These are phyloP conservation scores for Mycena sanguinolenta DNA, from an alignment of 768 basidiomycete genomes.

Conservation along the genomic window DNA sequence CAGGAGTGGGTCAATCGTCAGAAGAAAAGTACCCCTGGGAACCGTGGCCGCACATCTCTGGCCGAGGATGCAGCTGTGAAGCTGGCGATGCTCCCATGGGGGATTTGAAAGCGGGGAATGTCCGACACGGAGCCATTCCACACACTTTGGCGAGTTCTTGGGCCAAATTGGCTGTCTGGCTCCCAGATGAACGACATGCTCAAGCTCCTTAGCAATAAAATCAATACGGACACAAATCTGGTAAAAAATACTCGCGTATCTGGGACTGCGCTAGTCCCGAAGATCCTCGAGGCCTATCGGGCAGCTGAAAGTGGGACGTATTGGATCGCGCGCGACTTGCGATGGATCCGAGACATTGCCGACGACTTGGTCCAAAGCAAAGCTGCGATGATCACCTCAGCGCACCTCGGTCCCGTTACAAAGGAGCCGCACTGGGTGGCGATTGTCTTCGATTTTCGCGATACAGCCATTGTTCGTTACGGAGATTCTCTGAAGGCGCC, in stretches of 20 bases:
- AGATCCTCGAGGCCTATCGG: conserved; percentile 13
- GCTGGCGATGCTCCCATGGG: conserved; percentile 4
- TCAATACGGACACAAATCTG: conserved; percentile 7
- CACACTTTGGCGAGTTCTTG: not conserved
- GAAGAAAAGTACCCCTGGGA: not conserved
- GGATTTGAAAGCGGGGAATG: not conserved
- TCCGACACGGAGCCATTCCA: conserved; percentile 4
- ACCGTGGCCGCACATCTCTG: not conserved
- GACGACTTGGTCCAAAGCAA: conserved; percentile 3
- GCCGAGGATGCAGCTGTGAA: not conserved
- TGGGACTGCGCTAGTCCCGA: not conserved
- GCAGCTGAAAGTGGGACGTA: not conserved
- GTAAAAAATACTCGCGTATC: conserved; percentile 5
- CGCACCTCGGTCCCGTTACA: conserved; percentile 6
- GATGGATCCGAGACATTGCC: not conserved
- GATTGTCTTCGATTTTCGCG: conserved; percentile 16
- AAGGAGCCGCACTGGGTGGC: conserved; percentile 25
- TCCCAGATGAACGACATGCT: not conserved
- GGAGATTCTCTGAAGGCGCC: conserved; percentile 12
- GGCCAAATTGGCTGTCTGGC: not conserved
- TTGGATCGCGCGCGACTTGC: not conserved
- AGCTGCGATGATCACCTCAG: conserved; percentile 5
- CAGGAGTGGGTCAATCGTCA: not conserved
- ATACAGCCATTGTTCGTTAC: conserved; percentile 5
- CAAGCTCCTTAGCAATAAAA: conserved; percentile 4